Evolutionary conservation across 2,329 filamentous ascomycete genomes (phyloP).

Genomic region (Rutstroemia sydowiana): DNA sequence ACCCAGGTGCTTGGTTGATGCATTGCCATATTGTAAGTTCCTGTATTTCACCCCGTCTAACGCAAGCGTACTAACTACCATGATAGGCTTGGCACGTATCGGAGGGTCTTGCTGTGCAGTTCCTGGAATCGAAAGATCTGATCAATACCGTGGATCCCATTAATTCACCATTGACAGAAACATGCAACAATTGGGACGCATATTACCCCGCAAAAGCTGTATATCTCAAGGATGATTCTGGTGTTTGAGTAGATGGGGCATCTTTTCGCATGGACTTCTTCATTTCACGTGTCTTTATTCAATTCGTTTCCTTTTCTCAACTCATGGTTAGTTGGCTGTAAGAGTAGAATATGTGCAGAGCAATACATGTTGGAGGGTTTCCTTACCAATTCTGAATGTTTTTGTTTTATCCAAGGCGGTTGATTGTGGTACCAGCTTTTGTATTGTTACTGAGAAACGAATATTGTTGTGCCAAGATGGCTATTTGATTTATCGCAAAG

Average conservation of each 20-base stretch:
- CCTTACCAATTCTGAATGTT: not conserved
- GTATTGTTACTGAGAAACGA: too few relatives aligned
- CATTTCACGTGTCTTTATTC: too few relatives aligned
- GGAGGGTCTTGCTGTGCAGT: conserved; percentile 5
- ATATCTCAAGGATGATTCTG: conserved; percentile 24
- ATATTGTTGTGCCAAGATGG: not conserved
- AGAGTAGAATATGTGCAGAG: not conserved
- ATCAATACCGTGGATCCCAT: conserved; percentile 8
- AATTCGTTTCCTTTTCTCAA: too few relatives aligned
- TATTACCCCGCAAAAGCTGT: conserved; percentile 14
- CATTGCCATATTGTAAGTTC: conserved; percentile 22
- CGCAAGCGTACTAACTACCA: not conserved
- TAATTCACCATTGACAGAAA: conserved; percentile 14
- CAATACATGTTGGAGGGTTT: not conserved
- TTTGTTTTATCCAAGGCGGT: too few relatives aligned
- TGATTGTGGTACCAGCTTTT: too few relatives aligned
- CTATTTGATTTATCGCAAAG: too few relatives aligned
- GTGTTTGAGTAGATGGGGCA: conserved; percentile 15
- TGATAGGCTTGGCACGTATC: conserved; percentile 5
- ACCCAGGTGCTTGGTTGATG: conserved; percentile 26
- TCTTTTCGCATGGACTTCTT: too few relatives aligned
- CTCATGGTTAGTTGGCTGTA: not conserved
- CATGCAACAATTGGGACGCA: conserved; percentile 19
- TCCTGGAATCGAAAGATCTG: conserved; percentile 1
- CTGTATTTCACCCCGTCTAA: too few relatives aligned